These are phyloP conservation scores for Fonsecaea monophora DNA, from an alignment of 2,329 filamentous ascomycete species.

Conservation along the genomic window DNA sequence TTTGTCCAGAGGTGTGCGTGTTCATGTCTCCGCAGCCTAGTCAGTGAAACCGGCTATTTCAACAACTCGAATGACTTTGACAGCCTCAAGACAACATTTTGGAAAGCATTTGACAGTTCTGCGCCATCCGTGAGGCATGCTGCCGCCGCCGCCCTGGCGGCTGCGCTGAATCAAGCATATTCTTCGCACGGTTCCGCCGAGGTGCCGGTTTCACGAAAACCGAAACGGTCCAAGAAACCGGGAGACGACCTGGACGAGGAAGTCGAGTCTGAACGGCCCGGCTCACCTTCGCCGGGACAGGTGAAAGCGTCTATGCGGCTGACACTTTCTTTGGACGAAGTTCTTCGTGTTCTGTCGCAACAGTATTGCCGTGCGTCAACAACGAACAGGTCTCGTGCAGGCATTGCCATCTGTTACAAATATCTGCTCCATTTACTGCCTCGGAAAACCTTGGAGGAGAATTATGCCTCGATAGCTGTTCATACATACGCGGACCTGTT, in stretches of 20 bases:
- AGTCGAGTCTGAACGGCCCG: slow-evolving; percentile 72
- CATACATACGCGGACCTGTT: slow-evolving; percentile 82
- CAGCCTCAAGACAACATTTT: slow-evolving; percentile 78
- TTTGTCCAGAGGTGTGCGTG: slow-evolving; percentile 81
- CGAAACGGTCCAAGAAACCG: slow-evolving; percentile 73
- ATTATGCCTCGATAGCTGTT: slow-evolving; percentile 80
- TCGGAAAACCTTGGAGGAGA: slow-evolving; percentile 79
- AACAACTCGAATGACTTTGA: slow-evolving; percentile 91
- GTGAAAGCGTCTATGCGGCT: slow-evolving; percentile 75
- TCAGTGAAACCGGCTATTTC: slow-evolving; percentile 78
- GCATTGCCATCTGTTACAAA: slow-evolving; percentile 85
- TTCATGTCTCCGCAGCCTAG: slow-evolving; percentile 75
- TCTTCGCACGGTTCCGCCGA: slow-evolving; percentile 64
- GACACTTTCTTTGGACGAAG: slow-evolving; percentile 75
- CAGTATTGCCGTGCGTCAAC: slow-evolving; percentile 82
- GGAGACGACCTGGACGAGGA: slow-evolving; percentile 74
- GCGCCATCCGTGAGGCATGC: slow-evolving; percentile 80
- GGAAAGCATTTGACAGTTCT: slow-evolving; percentile 84
- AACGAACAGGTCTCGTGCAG: slow-evolving; percentile 79
- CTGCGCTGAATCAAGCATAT: slow-evolving; percentile 81
- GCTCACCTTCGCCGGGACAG: slow-evolving; percentile 70
- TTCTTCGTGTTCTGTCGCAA: slow-evolving; percentile 77
- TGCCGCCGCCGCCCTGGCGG: slow-evolving; percentile 82
- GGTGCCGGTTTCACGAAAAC: slow-evolving; percentile 68
- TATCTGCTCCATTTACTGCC: slow-evolving; percentile 79